These are phyloP conservation scores for Aspergillus floridensis DNA, from an alignment of 2,329 filamentous ascomycete species.

Conservation along the genomic window DNA sequence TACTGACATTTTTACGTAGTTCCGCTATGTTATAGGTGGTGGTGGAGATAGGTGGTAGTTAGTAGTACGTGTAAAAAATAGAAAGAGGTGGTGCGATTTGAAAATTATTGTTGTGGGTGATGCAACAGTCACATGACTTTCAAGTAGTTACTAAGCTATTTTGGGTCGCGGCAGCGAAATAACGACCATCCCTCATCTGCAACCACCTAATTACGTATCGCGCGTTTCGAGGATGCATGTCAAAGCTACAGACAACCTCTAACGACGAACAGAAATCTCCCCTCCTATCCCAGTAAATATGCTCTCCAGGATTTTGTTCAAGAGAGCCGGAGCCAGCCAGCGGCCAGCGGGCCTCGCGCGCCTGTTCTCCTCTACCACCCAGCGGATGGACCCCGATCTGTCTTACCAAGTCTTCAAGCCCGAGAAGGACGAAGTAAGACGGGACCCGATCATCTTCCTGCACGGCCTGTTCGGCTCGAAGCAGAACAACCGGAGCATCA, in stretches of 20 bases:
- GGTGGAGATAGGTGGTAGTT: no score
- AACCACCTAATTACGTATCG: background rate
- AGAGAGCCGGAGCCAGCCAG: background rate
- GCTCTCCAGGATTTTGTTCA: background rate
- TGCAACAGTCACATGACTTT: no score
- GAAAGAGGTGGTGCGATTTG: no score
- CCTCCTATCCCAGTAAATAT: background rate
- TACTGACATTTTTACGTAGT: no score
- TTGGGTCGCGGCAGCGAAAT: no score
- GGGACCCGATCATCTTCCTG: constrained; percentile 75
- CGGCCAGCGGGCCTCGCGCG: background rate
- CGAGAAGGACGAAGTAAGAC: constrained; percentile 30
- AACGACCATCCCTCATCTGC: no score
- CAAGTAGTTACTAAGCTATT: no score
- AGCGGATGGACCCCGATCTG: constrained; percentile 21
- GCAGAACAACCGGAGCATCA: constrained; percentile 90
- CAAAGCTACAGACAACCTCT: background rate
- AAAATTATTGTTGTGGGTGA: no score
- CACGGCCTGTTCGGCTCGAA: constrained; percentile 94
- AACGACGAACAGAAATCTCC: background rate
- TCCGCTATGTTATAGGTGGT: no score
- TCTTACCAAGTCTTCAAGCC: constrained; percentile 39
- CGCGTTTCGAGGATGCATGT: background rate
- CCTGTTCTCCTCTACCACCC: background rate
- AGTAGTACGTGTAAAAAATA: no score